Evolutionary conservation across 2,329 filamentous ascomycete species (phyloP), one percentile per base, ranked within the genome.

Genomic region (Neopestalotiopsis rosae): DNA sequence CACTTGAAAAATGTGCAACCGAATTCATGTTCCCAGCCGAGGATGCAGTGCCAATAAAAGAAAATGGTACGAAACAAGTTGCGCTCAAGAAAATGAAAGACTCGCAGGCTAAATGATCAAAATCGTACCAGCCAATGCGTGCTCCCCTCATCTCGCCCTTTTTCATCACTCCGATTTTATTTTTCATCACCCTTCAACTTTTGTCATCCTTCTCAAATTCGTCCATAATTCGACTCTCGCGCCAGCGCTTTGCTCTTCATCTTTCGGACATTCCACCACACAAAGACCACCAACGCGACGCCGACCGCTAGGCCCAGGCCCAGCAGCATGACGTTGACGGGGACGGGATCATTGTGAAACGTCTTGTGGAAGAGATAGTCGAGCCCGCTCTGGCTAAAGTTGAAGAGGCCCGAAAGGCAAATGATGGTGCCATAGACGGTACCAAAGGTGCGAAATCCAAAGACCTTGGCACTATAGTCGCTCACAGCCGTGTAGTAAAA

Each of bases 361-460:
- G 86, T 86, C 68, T 88, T 85, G 76, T 97, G 93, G 56, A 94
- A 94, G 45, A 95, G 78, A 30, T 91, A 89, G 78, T 97, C 94
- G 42, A 97, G 85, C 0, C 88, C 94, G 5, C 91, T 91, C 82
- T 97, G 94, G 1, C 89, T 89, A 76, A 98, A 95, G 80, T 97
- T 97, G 76, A 94, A 87, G 0, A 97, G 79, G 0, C 95, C 94
- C 0, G 94, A 91, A 1, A 96, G 82, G 80, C 93, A 97, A 74
- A 97, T 97, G 72, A 97, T 92, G 24, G 95, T 86, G 12, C 94
- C 94, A 80, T 97, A 97, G n/a, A 98, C 94, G 68, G 93, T 97
- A 61, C 94, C 95, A 74, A 97, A 97, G 0, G 94, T 97, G 70
- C 90, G 87, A 81, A 97, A 97, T 17, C 94, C 94, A 78, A 97